Evolutionary conservation across 768 basidiomycete genomes (phyloP).

Genomic region (Lentinula sp.): DNA sequence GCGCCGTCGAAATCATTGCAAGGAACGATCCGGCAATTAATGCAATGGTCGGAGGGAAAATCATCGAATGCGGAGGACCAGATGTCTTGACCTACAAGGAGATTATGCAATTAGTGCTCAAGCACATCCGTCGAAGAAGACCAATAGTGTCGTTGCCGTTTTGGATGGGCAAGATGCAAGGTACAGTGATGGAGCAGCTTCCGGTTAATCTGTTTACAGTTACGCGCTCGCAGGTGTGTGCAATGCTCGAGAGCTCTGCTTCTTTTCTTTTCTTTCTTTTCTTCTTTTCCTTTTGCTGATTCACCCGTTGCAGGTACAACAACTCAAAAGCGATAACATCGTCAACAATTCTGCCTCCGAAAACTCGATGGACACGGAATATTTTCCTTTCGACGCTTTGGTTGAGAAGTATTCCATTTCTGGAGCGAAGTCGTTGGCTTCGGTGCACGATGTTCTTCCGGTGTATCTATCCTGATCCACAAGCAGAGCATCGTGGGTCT

Average conservation of each 20-base stretch:
- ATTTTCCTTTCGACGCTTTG: slow-evolving; percentile 30
- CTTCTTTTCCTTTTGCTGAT: neutral
- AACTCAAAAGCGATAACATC: slow-evolving; percentile 56
- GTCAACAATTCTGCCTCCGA: slow-evolving; percentile 26
- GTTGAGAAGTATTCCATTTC: slow-evolving; percentile 27
- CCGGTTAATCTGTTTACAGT: slow-evolving; percentile 63
- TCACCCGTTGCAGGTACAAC: slow-evolving; percentile 41
- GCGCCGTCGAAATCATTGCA: slow-evolving; percentile 51
- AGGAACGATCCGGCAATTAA: slow-evolving; percentile 35
- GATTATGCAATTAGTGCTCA: slow-evolving; percentile 58
- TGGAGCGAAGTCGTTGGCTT: slow-evolving; percentile 26
- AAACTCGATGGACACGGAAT: slow-evolving; percentile 10
- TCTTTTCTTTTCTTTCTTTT: neutral
- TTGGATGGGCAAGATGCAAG: slow-evolving; percentile 58
- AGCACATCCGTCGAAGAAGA: slow-evolving; percentile 43
- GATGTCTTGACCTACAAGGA: slow-evolving; percentile 57
- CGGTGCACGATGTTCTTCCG: slow-evolving; percentile 49
- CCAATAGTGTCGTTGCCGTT: slow-evolving; percentile 63
- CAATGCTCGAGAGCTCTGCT: neutral
- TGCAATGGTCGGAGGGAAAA: slow-evolving; percentile 44
- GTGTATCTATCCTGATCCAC: neutral
- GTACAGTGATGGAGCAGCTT: slow-evolving; percentile 52
- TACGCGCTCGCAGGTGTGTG: slow-evolving; percentile 60
- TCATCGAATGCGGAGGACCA: slow-evolving; percentile 36
- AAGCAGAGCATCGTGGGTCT: no score